phyloP scores from a whole-genome alignment of 148 eudicot species.

The Camellia lanceoleosa region DNA sequence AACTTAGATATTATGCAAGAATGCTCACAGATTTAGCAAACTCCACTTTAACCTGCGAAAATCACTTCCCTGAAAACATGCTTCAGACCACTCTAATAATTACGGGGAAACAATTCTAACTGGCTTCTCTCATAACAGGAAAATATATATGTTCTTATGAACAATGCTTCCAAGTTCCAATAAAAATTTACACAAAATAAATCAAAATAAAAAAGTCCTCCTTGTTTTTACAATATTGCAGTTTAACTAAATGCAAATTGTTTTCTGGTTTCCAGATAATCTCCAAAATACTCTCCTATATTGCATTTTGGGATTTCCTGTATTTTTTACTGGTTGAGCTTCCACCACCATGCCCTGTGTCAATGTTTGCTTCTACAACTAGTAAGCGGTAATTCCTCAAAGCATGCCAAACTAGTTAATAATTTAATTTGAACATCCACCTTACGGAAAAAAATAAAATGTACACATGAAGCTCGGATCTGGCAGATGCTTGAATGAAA shows the following conservation, averaged over 20 bases:
- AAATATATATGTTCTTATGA: neutral
- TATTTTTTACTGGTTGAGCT: neutral
- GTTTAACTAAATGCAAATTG: neutral
- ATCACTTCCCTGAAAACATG: no score
- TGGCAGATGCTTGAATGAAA: neutral
- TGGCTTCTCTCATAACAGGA: neutral
- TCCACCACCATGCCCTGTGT: neutral
- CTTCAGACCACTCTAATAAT: neutral
- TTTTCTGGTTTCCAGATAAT: neutral
- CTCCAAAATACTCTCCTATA: neutral
- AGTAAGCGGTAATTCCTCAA: neutral
- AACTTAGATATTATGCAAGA: neutral
- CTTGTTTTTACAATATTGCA: slow-evolving; percentile 5
- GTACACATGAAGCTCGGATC: neutral
- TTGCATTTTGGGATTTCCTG: neutral
- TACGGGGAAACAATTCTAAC: neutral
- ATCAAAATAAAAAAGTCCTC: neutral
- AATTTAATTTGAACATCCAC: neutral
- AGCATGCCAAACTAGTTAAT: neutral
- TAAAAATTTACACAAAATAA: neutral
- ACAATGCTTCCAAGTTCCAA: neutral
- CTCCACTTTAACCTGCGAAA: neutral
- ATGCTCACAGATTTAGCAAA: neutral
- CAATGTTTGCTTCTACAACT: neutral
- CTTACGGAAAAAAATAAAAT: neutral